Evolutionary conservation across 2,329 filamentous ascomycete species (phyloP), one percentile per base, ranked within the genome.

Genomic region (Leptographium galeiforme): DNA sequence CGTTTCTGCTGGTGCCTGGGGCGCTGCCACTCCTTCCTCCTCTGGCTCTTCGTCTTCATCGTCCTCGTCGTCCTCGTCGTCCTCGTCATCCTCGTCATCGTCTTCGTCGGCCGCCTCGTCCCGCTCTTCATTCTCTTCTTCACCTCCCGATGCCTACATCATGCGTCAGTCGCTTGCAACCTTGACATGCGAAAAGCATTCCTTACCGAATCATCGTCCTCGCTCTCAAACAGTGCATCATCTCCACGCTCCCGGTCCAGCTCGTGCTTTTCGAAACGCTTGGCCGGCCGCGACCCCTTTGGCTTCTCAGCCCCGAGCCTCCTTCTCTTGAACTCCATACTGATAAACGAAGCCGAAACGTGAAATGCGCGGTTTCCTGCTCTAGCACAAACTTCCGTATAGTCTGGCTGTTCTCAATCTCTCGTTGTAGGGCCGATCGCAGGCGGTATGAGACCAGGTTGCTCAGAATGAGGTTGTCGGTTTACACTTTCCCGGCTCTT

Each of bases 231-330:
- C 5, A 32, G 36, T 8, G 19, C 8, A 5, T 40, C 36, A 11
- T 50, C 48, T 10, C 25, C 19, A 19, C 32, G 11, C 11, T 39
- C 19, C 16, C 12, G 18, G 19, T 41, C 48, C 3, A 16, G 2
- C n/a, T 41, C 44, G 16, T 54, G 43, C 39, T 53, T 50, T 50
- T 50, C 46, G 32, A 41, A 43, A 7, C 49, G 51, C 16, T 25
- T n/a, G 25, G 7, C 65, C 1, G 69, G 66, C 39, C 70, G 69
- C 1, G 76, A 73, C 44, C 72, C 67, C 53, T 72, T 66, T 56
- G 73, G 61, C 12, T 65, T 67, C 8, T 62, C 43, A 1, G 63
- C 62, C 1, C 67, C 64, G 4, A 64, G 52, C 59, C 73, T 76
- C 43, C 76, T 68, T 58, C 70, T 68, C 55, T 68, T 68, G 0